Conservation (phyloP, 2,329 filamentous ascomycete genomes). For the Pezicula radicicola region DNA sequence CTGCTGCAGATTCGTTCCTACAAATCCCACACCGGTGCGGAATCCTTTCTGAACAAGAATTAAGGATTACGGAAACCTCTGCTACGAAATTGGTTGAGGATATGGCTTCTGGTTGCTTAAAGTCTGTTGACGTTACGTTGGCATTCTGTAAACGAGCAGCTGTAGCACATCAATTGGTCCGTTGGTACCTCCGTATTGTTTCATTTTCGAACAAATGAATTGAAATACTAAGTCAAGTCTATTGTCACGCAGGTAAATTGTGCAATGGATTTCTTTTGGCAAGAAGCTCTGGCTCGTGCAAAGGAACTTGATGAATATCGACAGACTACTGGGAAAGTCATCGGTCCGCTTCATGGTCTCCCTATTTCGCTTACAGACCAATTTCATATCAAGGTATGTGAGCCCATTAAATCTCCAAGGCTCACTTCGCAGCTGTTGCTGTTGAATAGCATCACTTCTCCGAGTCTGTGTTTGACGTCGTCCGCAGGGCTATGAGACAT, state of each 20-base stretch:
- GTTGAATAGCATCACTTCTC: slow-evolving; percentile 32
- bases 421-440: too few relatives aligned
- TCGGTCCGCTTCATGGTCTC: slow-evolving; percentile 58
- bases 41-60: slow-evolving; percentile 5
- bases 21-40: not conserved
- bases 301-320: slow-evolving; percentile 39
- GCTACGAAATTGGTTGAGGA: slow-evolving; percentile 31
- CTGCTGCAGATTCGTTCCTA: too few relatives aligned
- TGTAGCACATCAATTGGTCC: slow-evolving; percentile 5
- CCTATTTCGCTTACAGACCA: slow-evolving; percentile 33
- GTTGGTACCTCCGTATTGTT: not conserved
- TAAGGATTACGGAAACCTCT: not conserved
- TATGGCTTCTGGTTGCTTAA: slow-evolving; percentile 24
- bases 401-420: too few relatives aligned
- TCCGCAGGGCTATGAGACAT: too few relatives aligned
- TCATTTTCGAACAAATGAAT: not conserved
- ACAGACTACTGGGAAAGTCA: slow-evolving; percentile 30
- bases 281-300: slow-evolving; percentile 22
- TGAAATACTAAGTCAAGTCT: not conserved
- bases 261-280: not conserved
- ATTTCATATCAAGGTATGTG: slow-evolving; percentile 19
- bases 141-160: slow-evolving; percentile 5
- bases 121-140: slow-evolving; percentile 10
- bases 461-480: slow-evolving; percentile 7
- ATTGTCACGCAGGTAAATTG: too few relatives aligned